phyloP scores from a whole-genome alignment of 2,329 filamentous ascomycete genomes.

The Chrysoporthe cubensis region DNA sequence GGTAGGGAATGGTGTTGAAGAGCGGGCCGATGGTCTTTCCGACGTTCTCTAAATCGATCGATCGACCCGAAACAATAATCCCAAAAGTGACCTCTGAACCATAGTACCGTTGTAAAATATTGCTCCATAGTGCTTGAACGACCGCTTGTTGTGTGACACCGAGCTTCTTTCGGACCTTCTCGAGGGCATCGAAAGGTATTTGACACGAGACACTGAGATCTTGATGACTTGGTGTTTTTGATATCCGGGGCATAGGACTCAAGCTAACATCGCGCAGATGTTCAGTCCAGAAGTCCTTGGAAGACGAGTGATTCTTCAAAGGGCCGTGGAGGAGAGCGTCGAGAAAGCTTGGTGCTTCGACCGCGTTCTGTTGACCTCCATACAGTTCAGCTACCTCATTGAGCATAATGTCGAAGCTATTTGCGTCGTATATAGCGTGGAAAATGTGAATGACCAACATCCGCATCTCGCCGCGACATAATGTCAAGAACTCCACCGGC shows the following conservation, averaged over 20 bases:
- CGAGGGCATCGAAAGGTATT: constrained; percentile 49
- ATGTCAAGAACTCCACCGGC: constrained; percentile 57
- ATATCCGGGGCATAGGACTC: constrained; percentile 31
- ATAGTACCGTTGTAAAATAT: constrained; percentile 59
- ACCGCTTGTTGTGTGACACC: constrained; percentile 80
- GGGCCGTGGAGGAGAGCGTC: constrained; percentile 73
- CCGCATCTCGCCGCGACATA: constrained; percentile 36
- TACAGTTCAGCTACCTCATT: constrained; percentile 50
- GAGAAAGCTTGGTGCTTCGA: constrained; percentile 60
- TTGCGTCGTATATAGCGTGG: constrained; percentile 86
- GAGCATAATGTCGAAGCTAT: constrained; percentile 72
- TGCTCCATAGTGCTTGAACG: constrained; percentile 74
- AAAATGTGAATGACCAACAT: constrained; percentile 72
- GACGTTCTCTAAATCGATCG: constrained; percentile 67
- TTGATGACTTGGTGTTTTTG: background rate
- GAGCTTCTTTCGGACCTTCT: constrained; percentile 58
- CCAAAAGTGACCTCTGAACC: constrained; percentile 63
- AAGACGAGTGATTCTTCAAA: constrained; percentile 50
- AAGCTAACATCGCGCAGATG: constrained; percentile 50
- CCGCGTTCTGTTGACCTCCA: constrained; percentile 30
- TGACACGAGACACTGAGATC: constrained; percentile 34
- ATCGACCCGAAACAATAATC: constrained; percentile 77
- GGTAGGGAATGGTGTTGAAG: constrained; percentile 87
- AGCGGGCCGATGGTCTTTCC: constrained; percentile 77
- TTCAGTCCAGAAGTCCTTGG: constrained; percentile 67